These are phyloP conservation scores for Hypomyces perniciosus DNA, from an alignment of 2,329 filamentous ascomycete species.

Conservation along the genomic window DNA sequence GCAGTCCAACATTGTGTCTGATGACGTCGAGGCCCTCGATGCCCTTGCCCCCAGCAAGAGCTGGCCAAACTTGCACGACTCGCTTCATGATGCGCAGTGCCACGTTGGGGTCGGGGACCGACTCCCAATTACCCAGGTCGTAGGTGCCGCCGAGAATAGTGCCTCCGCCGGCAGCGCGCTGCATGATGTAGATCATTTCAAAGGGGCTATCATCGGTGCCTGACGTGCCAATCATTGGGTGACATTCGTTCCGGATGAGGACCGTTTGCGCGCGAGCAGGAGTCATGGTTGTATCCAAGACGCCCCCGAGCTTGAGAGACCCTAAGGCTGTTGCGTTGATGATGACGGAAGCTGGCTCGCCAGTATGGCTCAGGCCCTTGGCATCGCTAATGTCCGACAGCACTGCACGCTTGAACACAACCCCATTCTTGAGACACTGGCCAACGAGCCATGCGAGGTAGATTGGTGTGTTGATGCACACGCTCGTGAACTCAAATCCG, in stretches of 20 bases:
- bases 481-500: slow-evolving; percentile 70
- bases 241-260: slow-evolving; percentile 71
- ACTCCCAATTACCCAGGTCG: slow-evolving; percentile 73
- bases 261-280: slow-evolving; percentile 81
- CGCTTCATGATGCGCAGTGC: slow-evolving; percentile 79
- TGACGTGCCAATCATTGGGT: slow-evolving; percentile 62
- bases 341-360: slow-evolving; percentile 58
- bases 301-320: slow-evolving; percentile 71
- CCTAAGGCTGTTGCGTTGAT: slow-evolving; percentile 83
- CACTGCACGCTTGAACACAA: slow-evolving; percentile 57
- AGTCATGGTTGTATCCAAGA: slow-evolving; percentile 65
- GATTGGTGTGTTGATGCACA: slow-evolving; percentile 85
- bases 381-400: slow-evolving; percentile 71
- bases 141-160: slow-evolving; percentile 84
- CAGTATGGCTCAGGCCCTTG: slow-evolving; percentile 41
- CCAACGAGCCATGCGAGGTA: slow-evolving; percentile 83
- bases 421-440: slow-evolving; percentile 69
- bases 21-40: slow-evolving; percentile 69
- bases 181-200: slow-evolving; percentile 78
- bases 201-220: slow-evolving; percentile 67
- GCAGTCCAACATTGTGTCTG: slow-evolving; percentile 73
- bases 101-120: slow-evolving; percentile 70
- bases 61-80: slow-evolving; percentile 58
- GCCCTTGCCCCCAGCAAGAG: slow-evolving; percentile 58
- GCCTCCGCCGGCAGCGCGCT: slow-evolving; percentile 70